These are phyloP conservation scores for Daldinia sp. DNA, from an alignment of 2,329 filamentous ascomycete species.

Conservation along the genomic window DNA sequence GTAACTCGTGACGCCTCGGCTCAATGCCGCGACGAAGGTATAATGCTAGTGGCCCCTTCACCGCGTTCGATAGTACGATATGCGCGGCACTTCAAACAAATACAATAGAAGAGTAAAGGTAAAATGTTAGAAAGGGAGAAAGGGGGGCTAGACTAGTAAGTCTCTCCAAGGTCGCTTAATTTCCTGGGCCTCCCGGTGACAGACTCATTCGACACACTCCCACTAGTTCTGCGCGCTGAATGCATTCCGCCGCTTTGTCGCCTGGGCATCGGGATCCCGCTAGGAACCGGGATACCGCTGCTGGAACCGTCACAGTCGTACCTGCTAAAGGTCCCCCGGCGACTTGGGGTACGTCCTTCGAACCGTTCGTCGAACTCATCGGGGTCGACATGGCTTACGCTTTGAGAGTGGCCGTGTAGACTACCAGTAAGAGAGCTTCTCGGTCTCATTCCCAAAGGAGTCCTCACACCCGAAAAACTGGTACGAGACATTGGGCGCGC, in stretches of 20 bases:
- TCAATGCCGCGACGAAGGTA: slow-evolving; percentile 38
- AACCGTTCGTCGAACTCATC: slow-evolving; percentile 54
- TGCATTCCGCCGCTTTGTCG: slow-evolving; percentile 53
- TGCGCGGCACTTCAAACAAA: slow-evolving; percentile 20
- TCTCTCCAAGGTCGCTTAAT: slow-evolving; percentile 62
- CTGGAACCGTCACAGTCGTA: slow-evolving; percentile 53
- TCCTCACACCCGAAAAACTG: slow-evolving; percentile 67
- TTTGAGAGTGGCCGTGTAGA: slow-evolving; percentile 65
- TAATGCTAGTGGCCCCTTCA: slow-evolving; percentile 24
- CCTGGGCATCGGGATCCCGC: slow-evolving; percentile 58
- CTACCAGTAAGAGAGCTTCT: slow-evolving; percentile 75
- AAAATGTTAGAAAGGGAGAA: slow-evolving; percentile 1
- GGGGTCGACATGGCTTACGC: slow-evolving; percentile 63
- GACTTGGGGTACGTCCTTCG: slow-evolving; percentile 62
- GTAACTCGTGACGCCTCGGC: slow-evolving; percentile 44
- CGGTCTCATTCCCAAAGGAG: slow-evolving; percentile 71
- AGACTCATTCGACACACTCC: slow-evolving; percentile 41
- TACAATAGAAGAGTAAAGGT: slow-evolving; percentile 41
- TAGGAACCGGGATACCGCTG: slow-evolving; percentile 57
- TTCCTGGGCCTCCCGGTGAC: slow-evolving; percentile 48
- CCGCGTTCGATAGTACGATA: slow-evolving; percentile 14
- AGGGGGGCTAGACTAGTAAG: slow-evolving; percentile 52
- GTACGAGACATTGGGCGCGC: slow-evolving; percentile 72
- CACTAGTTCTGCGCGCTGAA: slow-evolving; percentile 54
- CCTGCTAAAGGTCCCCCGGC: slow-evolving; percentile 62